phyloP scores from a whole-genome alignment of 2,329 filamentous ascomycete genomes.

The Thermomyces lanuginosus region DNA sequence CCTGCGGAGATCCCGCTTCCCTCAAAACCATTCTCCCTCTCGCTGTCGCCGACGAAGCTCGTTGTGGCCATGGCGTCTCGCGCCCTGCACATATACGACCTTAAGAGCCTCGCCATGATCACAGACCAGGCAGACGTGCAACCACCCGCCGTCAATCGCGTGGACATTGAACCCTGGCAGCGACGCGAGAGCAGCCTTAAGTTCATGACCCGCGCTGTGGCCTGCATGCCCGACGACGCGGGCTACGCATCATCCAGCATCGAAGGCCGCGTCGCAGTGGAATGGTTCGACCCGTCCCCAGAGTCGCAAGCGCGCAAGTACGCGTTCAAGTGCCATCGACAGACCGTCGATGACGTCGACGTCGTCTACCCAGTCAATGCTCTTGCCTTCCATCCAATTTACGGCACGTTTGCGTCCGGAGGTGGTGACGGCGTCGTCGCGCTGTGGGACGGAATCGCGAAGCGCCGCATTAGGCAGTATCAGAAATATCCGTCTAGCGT shows the following conservation, averaged over 20 bases:
- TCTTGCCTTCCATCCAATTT: constrained; percentile 66
- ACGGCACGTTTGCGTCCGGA: constrained; percentile 74
- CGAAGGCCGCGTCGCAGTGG: constrained; percentile 86
- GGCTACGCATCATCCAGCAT: constrained; percentile 88
- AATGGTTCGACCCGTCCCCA: constrained; percentile 86
- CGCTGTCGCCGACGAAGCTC: constrained; percentile 61
- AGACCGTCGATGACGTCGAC: constrained; percentile 52
- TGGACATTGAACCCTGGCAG: constrained; percentile 67
- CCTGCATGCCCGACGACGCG: constrained; percentile 91
- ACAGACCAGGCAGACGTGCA: constrained; percentile 31
- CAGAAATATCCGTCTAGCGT: constrained; percentile 68
- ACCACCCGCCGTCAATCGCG: constrained; percentile 20
- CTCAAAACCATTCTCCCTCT: constrained; percentile 77
- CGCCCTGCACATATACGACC: constrained; percentile 86
- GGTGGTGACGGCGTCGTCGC: constrained; percentile 86
- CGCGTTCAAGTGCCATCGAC: constrained; percentile 95
- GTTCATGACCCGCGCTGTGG: constrained; percentile 83
- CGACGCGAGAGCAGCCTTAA: constrained; percentile 84
- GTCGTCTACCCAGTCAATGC: constrained; percentile 86
- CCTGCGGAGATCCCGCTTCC: constrained; percentile 57
- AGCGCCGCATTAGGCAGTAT: constrained; percentile 78
- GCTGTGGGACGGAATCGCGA: constrained; percentile 81
- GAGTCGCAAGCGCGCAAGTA: constrained; percentile 88
- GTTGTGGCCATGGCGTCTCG: constrained; percentile 93
- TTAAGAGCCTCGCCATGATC: constrained; percentile 47